These are phyloP conservation scores for Candida pseudoglaebosa DNA, from an alignment of 805 yeast species.

Conservation along the genomic window DNA sequence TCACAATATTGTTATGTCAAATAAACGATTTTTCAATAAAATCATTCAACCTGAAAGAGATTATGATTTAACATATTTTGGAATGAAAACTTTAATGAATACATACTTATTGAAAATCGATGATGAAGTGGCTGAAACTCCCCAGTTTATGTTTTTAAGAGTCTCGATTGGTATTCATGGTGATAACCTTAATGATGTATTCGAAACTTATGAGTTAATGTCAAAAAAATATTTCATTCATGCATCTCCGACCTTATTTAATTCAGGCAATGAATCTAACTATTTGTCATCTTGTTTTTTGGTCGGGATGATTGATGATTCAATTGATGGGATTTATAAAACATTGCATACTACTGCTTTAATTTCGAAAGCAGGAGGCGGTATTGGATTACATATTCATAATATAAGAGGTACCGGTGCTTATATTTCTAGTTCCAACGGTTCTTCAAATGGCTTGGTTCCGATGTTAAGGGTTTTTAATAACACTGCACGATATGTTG, in stretches of 20 bases:
- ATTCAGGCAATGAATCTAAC: slow-evolving; percentile 84
- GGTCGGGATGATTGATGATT: slow-evolving; percentile 88
- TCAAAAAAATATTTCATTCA: slow-evolving; percentile 84
- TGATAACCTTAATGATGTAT: slow-evolving; percentile 53
- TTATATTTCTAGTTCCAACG: slow-evolving; percentile 87
- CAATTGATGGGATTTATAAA: slow-evolving; percentile 91
- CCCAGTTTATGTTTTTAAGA: slow-evolving; percentile 86
- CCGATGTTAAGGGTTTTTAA: slow-evolving; percentile 97
- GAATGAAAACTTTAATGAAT: slow-evolving; percentile 86
- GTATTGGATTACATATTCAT: slow-evolving; percentile 86
- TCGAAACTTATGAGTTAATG: slow-evolving; percentile 87
- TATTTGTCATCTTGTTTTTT: slow-evolving; percentile 91
- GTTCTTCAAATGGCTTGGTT: slow-evolving; percentile 85
- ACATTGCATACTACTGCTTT: slow-evolving; percentile 85
- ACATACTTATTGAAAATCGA: slow-evolving; percentile 67
- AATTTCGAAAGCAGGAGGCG: slow-evolving; percentile 94
- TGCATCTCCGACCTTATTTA: slow-evolving; percentile 92
- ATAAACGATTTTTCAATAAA: slow-evolving; percentile 64
- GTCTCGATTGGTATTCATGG: slow-evolving; percentile 92
- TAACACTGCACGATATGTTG: slow-evolving; percentile 94
- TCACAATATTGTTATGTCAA: slow-evolving; percentile 55
- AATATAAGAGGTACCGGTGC: slow-evolving; percentile 86
- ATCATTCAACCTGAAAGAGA: slow-evolving; percentile 79
- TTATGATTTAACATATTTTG: slow-evolving; percentile 75
- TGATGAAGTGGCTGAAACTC: slow-evolving; percentile 73